A percentile compares a stretch with the other conserved stretches of the same genome.
These are phyloP conservation scores for Brassica cretica DNA, from an alignment of 345 rosid species.

Conservation along the genomic window DNA sequence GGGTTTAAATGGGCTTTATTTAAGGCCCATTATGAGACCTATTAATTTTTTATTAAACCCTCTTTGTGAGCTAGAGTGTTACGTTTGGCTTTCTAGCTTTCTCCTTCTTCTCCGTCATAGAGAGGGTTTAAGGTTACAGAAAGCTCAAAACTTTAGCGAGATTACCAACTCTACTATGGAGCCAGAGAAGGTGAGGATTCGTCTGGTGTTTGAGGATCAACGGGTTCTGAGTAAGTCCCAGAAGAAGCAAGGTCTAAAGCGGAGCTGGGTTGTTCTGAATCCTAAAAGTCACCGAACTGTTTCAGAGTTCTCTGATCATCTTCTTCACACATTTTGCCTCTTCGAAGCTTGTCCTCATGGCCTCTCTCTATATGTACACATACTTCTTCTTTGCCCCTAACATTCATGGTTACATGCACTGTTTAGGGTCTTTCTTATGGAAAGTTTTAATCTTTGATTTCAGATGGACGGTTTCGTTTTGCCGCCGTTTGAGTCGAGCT, in stretches of 20 bases:
- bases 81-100: slow-evolving; percentile 2
- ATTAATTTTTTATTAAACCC: background rate
- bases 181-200: slow-evolving; percentile 62
- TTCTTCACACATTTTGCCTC: slow-evolving; percentile 60
- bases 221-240: slow-evolving; percentile 54
- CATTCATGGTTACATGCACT: slow-evolving; percentile 25
- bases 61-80: background rate
- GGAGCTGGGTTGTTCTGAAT: slow-evolving; percentile 81
- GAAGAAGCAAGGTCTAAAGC: slow-evolving; percentile 58
- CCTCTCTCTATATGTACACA: slow-evolving; percentile 65
- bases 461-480: slow-evolving; percentile 95
- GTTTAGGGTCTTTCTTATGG: background rate
- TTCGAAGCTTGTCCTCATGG: slow-evolving; percentile 66
- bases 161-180: slow-evolving; percentile 26
- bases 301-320: slow-evolving; percentile 62
- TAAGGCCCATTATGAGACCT: slow-evolving; percentile 2
- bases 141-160: slow-evolving; percentile 15
- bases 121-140: slow-evolving; percentile 37
- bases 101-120: slow-evolving; percentile 17
- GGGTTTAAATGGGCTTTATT: slow-evolving; percentile 7
- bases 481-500: slow-evolving; percentile 80
- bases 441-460: slow-evolving; percentile 12
- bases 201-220: slow-evolving; percentile 56
- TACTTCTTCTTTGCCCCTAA: background rate
- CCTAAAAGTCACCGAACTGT: slow-evolving; percentile 61